Evolutionary conservation across 345 rosid genomes (phyloP).

Genomic region (Populus alba): DNA sequence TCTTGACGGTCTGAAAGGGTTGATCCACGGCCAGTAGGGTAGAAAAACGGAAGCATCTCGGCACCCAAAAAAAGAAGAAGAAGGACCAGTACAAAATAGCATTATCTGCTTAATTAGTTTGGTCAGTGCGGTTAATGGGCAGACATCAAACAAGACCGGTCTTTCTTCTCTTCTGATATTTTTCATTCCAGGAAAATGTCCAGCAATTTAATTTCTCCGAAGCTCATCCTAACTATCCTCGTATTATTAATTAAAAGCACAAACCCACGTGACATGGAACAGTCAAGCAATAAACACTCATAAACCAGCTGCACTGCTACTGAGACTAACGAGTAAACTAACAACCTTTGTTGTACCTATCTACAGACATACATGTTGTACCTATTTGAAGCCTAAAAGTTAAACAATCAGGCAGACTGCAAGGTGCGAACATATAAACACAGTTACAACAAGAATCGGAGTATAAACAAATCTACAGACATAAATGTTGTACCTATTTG

Average conservation of each 20-base stretch:
- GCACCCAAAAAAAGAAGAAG: not conserved
- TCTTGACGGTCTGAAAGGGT: not conserved
- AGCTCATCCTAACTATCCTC: not conserved
- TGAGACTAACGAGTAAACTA: not conserved
- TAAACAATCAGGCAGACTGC: conserved; percentile 7
- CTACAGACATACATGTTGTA: too few relatives aligned
- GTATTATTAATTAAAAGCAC: not conserved
- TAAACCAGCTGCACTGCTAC: not conserved
- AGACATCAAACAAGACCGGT: not conserved
- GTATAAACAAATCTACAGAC: conserved; percentile 24
- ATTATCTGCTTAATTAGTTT: not conserved
- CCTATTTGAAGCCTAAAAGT: conserved; percentile 15
- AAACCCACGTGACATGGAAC: not conserved
- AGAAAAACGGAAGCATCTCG: not conserved
- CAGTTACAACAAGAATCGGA: conserved; percentile 24
- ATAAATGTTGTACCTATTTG: conserved; percentile 19
- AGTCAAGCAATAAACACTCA: not conserved
- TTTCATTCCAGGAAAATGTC: not conserved
- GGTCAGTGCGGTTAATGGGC: not conserved
- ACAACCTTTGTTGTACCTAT: conserved; percentile 3
- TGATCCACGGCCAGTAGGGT: not conserved
- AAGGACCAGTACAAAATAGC: not conserved
- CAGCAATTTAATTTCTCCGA: not conserved
- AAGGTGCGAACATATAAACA: conserved; percentile 25
- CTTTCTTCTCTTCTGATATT: not conserved